These are phyloP conservation scores for Lactuca saligna DNA, from an alignment of 129 eudicot species.

Conservation along the genomic window DNA sequence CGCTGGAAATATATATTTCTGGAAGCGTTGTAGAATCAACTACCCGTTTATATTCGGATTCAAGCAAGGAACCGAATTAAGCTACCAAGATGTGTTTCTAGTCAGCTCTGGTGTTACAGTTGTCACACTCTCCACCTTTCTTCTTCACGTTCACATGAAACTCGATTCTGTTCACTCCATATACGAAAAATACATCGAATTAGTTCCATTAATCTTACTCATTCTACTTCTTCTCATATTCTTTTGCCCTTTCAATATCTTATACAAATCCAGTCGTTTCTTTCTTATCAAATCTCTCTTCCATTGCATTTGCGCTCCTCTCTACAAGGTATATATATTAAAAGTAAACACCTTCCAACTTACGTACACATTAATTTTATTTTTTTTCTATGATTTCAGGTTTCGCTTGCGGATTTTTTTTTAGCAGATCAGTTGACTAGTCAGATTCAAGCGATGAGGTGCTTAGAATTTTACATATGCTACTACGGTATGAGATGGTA, in stretches of 20 bases:
- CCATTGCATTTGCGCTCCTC: constrained; percentile 81
- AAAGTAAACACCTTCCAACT: constrained; percentile 5
- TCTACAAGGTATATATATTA: constrained; percentile 57
- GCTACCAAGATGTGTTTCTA: constrained; percentile 66
- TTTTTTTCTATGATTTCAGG: constrained; percentile 38
- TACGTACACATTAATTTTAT: constrained; percentile 4
- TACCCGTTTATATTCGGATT: constrained; percentile 80
- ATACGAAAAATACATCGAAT: constrained; percentile 36
- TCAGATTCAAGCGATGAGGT: constrained; percentile 78
- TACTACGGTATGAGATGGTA: constrained; percentile 50
- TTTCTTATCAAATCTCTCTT: constrained; percentile 50
- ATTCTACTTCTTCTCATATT: constrained; percentile 50
- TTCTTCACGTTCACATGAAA: constrained; percentile 61
- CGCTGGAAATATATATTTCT: constrained; percentile 72
- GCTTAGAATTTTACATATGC: constrained; percentile 73
- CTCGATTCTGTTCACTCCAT: constrained; percentile 42
- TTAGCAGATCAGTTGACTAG: constrained; percentile 88
- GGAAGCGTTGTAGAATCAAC: constrained; percentile 75
- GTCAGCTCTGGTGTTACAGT: constrained; percentile 69
- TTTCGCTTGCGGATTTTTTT: constrained; percentile 75
- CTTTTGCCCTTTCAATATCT: constrained; percentile 67
- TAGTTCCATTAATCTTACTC: constrained; percentile 58
- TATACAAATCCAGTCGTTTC: constrained; percentile 76
- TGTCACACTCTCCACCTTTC: constrained; percentile 61
- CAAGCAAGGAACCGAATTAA: constrained; percentile 74